These are phyloP conservation scores for Nothophytophthora sp. DNA, from an alignment of 352 stramenopile species.

Conservation along the genomic window DNA sequence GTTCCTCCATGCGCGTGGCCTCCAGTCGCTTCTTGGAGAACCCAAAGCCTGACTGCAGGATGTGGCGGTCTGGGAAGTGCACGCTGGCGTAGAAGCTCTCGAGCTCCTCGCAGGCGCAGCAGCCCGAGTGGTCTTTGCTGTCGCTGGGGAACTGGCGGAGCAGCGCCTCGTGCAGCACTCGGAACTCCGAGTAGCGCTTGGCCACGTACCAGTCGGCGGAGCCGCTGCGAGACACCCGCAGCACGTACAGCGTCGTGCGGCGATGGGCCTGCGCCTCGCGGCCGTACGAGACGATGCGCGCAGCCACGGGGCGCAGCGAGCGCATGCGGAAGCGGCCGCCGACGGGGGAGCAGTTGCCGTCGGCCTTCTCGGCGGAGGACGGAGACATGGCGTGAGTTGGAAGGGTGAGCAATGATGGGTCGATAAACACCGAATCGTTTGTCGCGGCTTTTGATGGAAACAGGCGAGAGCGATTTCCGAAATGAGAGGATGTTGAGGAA, in stretches of 20 bases:
- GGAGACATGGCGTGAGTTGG: constrained; percentile 5
- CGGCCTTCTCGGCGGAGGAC: constrained; percentile 7
- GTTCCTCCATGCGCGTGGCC: constrained; percentile 48
- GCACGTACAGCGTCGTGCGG: constrained; percentile 70
- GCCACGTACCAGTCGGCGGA: constrained; percentile 67
- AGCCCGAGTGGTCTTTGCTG: constrained; percentile 19
- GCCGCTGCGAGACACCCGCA: constrained; percentile 56
- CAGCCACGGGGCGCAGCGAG: constrained; percentile 58
- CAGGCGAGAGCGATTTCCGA: constrained; percentile 16
- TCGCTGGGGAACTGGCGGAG: constrained; percentile 23
- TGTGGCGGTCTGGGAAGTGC: constrained; percentile 58
- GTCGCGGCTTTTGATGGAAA: constrained; percentile 6
- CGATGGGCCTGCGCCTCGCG: constrained; percentile 41
- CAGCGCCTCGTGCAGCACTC: constrained; percentile 48
- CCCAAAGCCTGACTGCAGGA: constrained; percentile 42
- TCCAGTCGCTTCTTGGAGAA: constrained; percentile 63
- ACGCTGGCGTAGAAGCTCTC: constrained; percentile 38
- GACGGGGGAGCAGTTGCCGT: constrained; percentile 4
- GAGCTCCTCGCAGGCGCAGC: constrained; percentile 54
- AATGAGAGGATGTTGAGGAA: constrained; percentile 27
- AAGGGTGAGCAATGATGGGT: too few species aligned
- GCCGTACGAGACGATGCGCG: constrained; percentile 70
- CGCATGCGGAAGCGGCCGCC: constrained; percentile 51
- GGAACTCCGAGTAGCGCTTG: constrained; percentile 79
- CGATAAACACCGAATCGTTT: too few species aligned